A percentile compares a stretch with the other conserved stretches of the same genome.
Evolutionary conservation across 306 rosid genomes (phyloP).

Genomic region (Vicia villosa): DNA sequence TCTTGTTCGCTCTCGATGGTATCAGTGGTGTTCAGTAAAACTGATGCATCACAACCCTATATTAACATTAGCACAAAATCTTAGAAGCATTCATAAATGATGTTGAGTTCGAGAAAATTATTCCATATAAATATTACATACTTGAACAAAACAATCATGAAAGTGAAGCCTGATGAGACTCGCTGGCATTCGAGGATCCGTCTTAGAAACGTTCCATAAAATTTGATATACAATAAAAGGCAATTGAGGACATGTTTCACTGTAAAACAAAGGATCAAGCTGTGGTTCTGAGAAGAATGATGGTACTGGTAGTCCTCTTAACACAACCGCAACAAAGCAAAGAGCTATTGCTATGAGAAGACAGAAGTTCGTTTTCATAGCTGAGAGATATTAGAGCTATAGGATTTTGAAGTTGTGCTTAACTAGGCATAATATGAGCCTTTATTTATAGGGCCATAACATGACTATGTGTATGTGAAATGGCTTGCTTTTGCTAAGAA

Average conservation of each 20-base stretch:
- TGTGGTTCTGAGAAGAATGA: not conserved
- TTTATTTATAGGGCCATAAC: too few species aligned
- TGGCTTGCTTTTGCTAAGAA: too few species aligned
- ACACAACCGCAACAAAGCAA: not conserved
- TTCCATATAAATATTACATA: not conserved
- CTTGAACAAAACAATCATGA: constrained; percentile 40
- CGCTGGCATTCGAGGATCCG: constrained; percentile 7
- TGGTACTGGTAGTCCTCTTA: not conserved
- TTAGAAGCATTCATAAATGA: too few species aligned
- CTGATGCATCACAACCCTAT: constrained; percentile 69
- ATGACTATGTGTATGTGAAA: too few species aligned
- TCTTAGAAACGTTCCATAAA: not conserved
- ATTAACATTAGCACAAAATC: not conserved
- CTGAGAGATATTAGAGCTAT: too few species aligned
- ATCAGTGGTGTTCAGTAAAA: constrained; percentile 46
- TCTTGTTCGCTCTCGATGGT: constrained; percentile 55
- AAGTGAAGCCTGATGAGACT: constrained; percentile 49
- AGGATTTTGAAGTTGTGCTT: too few species aligned
- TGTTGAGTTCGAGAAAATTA: too few species aligned
- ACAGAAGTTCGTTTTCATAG: too few species aligned
- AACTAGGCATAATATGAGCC: too few species aligned
- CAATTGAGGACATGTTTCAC: constrained; percentile 32
- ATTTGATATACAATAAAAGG: not conserved
- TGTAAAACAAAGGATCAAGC: constrained; percentile 37
- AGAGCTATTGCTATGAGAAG: not conserved